Conservation (phyloP, 2,329 filamentous ascomycete species). For the Sporothrix humicola region DNA sequence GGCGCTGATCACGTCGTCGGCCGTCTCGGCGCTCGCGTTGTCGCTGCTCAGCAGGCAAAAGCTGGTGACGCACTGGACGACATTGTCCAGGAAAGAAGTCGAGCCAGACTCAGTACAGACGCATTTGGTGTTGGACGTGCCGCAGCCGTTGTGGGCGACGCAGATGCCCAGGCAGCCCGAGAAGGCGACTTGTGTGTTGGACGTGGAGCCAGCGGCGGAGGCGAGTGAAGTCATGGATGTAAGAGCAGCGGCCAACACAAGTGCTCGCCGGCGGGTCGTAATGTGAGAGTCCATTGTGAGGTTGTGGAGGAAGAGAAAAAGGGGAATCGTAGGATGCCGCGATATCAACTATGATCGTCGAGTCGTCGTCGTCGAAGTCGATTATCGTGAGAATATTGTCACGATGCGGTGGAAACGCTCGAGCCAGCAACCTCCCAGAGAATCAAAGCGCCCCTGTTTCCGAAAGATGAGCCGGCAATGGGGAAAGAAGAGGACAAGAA, state of each 20-base stretch:
- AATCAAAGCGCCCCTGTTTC: constrained; percentile 11
- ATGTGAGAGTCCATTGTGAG: not conserved
- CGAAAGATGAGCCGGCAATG: not conserved
- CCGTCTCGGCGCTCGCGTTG: not conserved
- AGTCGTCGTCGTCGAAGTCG: not conserved
- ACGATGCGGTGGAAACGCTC: not conserved
- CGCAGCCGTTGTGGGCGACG: constrained; percentile 35
- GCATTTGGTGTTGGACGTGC: constrained; percentile 31
- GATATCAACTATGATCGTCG: not conserved
- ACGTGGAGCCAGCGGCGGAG: constrained; percentile 13
- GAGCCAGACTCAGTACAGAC: constrained; percentile 34
- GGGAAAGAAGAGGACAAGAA: not conserved
- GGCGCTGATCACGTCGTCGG: constrained; percentile 1
- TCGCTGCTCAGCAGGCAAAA: constrained; percentile 33
- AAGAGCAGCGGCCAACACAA: not conserved
- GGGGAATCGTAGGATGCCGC: not conserved
- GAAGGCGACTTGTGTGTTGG: constrained; percentile 30
- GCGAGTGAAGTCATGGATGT: not conserved
- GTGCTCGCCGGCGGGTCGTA: constrained; percentile 2
- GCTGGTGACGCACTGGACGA: constrained; percentile 35
- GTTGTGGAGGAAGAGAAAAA: not conserved
- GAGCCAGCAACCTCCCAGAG: not conserved
- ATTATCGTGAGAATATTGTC: not conserved
- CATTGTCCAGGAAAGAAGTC: constrained; percentile 34
- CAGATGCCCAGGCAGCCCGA: constrained; percentile 36